Base-by-base conservation (phyloP, 2,329 filamentous ascomycete genomes). In the Chaetoscypha palmicola region DNA sequence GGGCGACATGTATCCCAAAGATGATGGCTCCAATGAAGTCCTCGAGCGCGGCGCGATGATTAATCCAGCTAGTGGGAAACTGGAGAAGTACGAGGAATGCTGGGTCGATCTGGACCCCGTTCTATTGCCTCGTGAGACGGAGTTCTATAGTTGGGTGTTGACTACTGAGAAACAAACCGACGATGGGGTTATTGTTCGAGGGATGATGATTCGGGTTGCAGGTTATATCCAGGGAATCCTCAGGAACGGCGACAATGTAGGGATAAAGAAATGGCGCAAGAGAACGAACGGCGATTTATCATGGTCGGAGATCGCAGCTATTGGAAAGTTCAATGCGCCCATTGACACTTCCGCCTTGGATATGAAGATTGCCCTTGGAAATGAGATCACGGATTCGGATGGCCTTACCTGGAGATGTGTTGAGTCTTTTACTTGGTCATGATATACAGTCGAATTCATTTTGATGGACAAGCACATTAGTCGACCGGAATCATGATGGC, bases 21-120 rank as follows among this genome's bases (percentile, higher is more conserved):
- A 51, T 20, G 47, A 35, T 7, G 41, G 41, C 7, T n/a, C 19
- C 3, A 26, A 40, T 7, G 49, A 57, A 21, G 52, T 58, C 11
- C 35, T 64, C 23, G 62, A 64, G 24, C 52, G 48, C 5, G 62
- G 62, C 1, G 44, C 21, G 2, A 60, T 59, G 50, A 38, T 48
- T 1, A 52, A 64, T 46, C 54, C 57, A 1, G 48, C 42, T 5
- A 63, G 50, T 0, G 61, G 62, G 2, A 34, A 47, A 3, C 46
- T 57, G 17, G 54, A 54, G 19, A 50, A 51, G 3, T 64, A 64
- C 45, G 51, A 63, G 43, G 62, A 64, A 45, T 51, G 58, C 12
- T 64, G 62, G 62, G 48, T 54, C 30, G 62, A 64, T 52, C 23
- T 58, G 5, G 49, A 53, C 14, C 16, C 43, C 26, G 31, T 19